Evolutionary conservation across 306 rosid species (phyloP), one percentile per base, ranked within the genome.

Genomic region (Purshia tridentata): DNA sequence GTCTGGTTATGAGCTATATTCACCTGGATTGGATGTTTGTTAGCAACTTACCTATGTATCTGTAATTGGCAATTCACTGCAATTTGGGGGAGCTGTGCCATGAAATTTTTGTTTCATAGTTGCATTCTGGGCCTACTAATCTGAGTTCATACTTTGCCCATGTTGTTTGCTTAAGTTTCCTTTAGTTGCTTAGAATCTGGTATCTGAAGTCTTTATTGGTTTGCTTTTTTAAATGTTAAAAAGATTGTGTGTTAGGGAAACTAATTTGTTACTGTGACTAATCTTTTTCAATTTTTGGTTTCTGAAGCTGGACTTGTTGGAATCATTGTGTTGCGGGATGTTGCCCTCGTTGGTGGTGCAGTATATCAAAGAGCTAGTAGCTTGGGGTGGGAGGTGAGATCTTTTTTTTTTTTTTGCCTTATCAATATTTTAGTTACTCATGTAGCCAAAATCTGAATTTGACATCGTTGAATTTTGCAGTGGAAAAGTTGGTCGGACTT

Each of bases 231-330:
- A 40, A 45, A 42, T 37, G 16, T 46, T 45, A 18, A 19, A 10
- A 10, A n/a, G 0, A 8, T 40, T 51, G 15, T 40, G n/a, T 18
- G 40, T 9, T 40, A 40, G 29, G 46, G 72, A 41, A 40, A 8
- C 7, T 63, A 41, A 76, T 29, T 58, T 56, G 70, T 40, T 48
- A 35, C 54, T 58, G 40, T 41, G 67, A 65, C 65, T 72, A 44
- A 73, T 39, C 44, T 20, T 49, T 39, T 73, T 77, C 52, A 37
- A 69, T 76, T 45, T 77, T 65, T 75, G 79, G 11, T 56, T 70
- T 83, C 77, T 76, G 84, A 71, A 94, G 97, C 97, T 58, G 97
- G 94, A 71, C 95, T 94, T 69, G 97, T 94, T 76, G 90, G 95
- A 39, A 84, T 94, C 8, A 87, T 94, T 22, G 95, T 94, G 72